These are phyloP conservation scores for Fusarium nurragi DNA, from an alignment of 2,329 filamentous ascomycete genomes.

Conservation along the genomic window DNA sequence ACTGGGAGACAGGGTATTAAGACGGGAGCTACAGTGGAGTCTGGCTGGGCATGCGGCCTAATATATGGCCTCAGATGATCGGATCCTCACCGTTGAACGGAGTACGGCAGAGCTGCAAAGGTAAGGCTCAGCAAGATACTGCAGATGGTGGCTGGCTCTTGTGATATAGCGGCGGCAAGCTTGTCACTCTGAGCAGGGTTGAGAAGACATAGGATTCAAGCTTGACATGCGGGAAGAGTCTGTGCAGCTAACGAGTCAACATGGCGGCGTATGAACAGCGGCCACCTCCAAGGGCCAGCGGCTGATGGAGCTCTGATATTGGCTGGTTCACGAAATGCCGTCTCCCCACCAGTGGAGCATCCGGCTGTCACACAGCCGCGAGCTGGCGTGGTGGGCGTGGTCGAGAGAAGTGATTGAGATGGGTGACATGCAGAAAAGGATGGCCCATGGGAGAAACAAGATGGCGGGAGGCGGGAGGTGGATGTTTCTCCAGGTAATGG, in stretches of 20 bases:
- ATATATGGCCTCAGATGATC: conserved; percentile 43
- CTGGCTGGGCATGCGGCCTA: conserved; percentile 36
- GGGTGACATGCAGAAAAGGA: conserved; percentile 43
- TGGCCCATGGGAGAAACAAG: conserved; percentile 14
- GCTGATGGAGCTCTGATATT: conserved; percentile 63
- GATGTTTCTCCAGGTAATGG: conserved; percentile 11
- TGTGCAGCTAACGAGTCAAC: conserved; percentile 31
- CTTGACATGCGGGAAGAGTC: conserved; percentile 46
- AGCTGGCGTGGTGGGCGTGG: conserved; percentile 19
- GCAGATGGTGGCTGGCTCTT: conserved; percentile 34
- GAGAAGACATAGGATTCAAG: conserved; percentile 40
- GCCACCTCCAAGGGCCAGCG: conserved; percentile 50
- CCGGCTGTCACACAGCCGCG: conserved; percentile 43
- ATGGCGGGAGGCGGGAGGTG: conserved; percentile 26
- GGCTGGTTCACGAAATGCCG: conserved; percentile 51
- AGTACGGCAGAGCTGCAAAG: conserved; percentile 25
- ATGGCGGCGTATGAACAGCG: conserved; percentile 19
- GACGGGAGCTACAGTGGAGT: conserved; percentile 39
- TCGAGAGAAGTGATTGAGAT: conserved; percentile 34
- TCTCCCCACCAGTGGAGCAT: conserved; percentile 41
- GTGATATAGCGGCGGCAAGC: conserved; percentile 40
- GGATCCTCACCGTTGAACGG: conserved; percentile 31
- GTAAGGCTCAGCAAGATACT: conserved; percentile 32
- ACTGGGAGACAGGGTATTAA: conserved; percentile 40
- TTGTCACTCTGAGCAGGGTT: conserved; percentile 32